Conservation (phyloP, 306 rosid species). For the Cucumis hystrix region DNA sequence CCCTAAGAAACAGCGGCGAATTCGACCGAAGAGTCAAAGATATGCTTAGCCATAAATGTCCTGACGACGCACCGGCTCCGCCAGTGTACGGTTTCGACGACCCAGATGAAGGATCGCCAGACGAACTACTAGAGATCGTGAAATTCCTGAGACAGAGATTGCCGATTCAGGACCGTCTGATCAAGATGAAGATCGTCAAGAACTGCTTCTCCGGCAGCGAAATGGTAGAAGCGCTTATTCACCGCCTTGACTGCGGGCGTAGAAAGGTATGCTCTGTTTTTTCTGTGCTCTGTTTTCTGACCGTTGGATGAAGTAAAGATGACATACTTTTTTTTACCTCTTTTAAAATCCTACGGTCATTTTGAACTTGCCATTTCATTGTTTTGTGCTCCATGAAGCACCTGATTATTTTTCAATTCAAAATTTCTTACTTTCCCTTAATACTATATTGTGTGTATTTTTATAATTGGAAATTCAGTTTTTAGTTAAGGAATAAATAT, state of each 20-base stretch:
- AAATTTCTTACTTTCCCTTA: not conserved
- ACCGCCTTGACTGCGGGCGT: slow-evolving; percentile 57
- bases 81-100: slow-evolving; percentile 63
- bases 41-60: slow-evolving; percentile 27
- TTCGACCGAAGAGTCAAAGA: slow-evolving; percentile 54
- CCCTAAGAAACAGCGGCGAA: slow-evolving; percentile 68
- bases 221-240: slow-evolving; percentile 50
- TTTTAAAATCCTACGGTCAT: not conserved
- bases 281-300: not conserved
- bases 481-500: not conserved
- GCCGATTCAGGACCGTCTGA: slow-evolving; percentile 68
- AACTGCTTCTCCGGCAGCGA: slow-evolving; percentile 71
- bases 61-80: slow-evolving; percentile 50
- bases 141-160: slow-evolving; percentile 42
- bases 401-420: not conserved
- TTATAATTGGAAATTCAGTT: not conserved
- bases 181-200: slow-evolving; percentile 59
- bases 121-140: slow-evolving; percentile 40
- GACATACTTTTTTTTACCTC: not conserved
- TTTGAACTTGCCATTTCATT: not conserved
- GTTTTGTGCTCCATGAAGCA: not conserved
- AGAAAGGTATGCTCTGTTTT: slow-evolving; percentile 41
- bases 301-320: not conserved
- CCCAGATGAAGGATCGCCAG: slow-evolving; percentile 25
- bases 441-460: too few relatives aligned